Conservation (phyloP, 2,329 filamentous ascomycete species). For the Alternaria gaisen region DNA sequence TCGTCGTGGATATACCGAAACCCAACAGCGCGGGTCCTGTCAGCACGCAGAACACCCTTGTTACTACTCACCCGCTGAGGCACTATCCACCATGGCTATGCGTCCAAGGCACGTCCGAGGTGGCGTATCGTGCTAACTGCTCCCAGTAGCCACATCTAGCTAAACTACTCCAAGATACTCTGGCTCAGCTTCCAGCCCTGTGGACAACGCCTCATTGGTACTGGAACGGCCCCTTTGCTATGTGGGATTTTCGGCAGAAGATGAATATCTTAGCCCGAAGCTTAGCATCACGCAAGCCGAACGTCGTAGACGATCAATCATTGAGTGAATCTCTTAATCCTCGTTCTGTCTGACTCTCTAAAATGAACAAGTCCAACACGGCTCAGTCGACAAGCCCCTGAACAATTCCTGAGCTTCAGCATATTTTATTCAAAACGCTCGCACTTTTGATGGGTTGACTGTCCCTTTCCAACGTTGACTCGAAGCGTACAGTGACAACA, state of each 20-base stretch:
- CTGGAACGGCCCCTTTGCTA: conserved; percentile 29
- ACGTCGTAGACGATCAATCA: conserved; percentile 37
- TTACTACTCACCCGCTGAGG: conserved; percentile 37
- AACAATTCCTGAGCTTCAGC: conserved; percentile 23
- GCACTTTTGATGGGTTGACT: not conserved
- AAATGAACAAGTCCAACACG: conserved; percentile 37
- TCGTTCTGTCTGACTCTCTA: conserved; percentile 32
- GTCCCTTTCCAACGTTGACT: not conserved
- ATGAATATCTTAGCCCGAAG: conserved; percentile 27
- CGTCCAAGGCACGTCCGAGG: conserved; percentile 28
- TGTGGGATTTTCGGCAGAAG: conserved; percentile 27
- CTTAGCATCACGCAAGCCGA: conserved; percentile 28
- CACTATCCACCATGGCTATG: conserved; percentile 36
- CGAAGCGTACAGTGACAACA: not conserved
- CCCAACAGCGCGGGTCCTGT: conserved; percentile 26
- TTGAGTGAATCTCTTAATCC: conserved; percentile 23
- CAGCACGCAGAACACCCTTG: conserved; percentile 43
- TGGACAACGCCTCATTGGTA: conserved; percentile 16
- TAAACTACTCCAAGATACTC: conserved; percentile 25
- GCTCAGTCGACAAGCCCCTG: conserved; percentile 28
- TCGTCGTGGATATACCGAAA: conserved; percentile 21
- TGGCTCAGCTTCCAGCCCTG: conserved; percentile 23
- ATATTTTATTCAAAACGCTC: not conserved
- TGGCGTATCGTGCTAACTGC: conserved; percentile 23
- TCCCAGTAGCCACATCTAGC: conserved; percentile 23